Conservation (phyloP, 225 moss, liverwort and hornwort species). For the Rhytidiadelphus loreus region DNA sequence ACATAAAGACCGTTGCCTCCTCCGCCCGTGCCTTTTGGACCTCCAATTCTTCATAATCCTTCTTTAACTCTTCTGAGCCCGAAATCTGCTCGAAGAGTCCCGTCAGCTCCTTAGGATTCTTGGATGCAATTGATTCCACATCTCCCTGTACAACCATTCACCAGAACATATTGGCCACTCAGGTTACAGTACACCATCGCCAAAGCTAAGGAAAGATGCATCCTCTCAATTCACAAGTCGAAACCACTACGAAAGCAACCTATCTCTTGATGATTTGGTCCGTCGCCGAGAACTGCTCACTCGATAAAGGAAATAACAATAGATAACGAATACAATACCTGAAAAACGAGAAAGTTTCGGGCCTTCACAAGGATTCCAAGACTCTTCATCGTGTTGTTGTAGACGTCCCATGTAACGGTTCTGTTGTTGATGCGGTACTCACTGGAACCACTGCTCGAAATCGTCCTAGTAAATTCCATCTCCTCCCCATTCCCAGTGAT, state of each 20-base stretch:
- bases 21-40: constrained; percentile 86
- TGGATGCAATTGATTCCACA: constrained; percentile 98
- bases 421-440: constrained; percentile 78
- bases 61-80: constrained; percentile 93
- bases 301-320: neutral
- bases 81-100: constrained; percentile 98
- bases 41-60: constrained; percentile 90
- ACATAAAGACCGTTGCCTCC: constrained; percentile 82
- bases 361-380: constrained; percentile 98
- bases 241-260: neutral
- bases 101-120: constrained; percentile 96
- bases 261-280: neutral
- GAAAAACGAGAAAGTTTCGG: constrained; percentile 97
- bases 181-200: neutral
- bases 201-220: neutral
- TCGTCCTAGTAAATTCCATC: constrained; percentile 79
- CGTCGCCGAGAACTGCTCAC: neutral
- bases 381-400: constrained; percentile 85
- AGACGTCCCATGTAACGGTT: constrained; percentile 79
- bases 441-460: constrained; percentile 77
- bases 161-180: neutral
- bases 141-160: constrained; percentile 54
- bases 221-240: neutral
- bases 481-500: constrained; percentile 73
- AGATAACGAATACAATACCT: constrained; percentile 26